A percentile compares a stretch with the other conserved stretches of the same genome.
These are phyloP conservation scores for Malus fusca DNA, from an alignment of 306 rosid genomes.

Conservation along the genomic window DNA sequence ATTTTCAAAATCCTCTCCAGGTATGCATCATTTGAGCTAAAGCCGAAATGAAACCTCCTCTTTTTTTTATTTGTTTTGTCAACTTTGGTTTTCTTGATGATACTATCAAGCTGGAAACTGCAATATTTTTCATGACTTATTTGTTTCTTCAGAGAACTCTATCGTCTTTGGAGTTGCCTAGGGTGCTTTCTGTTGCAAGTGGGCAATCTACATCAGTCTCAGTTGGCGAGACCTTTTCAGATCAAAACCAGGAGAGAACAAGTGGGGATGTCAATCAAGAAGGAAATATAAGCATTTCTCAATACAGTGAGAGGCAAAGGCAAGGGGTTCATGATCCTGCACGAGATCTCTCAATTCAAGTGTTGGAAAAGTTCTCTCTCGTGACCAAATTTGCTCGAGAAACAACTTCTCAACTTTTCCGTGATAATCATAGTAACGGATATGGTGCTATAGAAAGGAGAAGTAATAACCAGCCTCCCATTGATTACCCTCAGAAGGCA, in stretches of 20 bases:
- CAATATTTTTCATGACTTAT: conserved; percentile 26
- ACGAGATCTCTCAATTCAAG: conserved; percentile 90
- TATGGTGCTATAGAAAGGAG: conserved; percentile 47
- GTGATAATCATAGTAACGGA: conserved; percentile 72
- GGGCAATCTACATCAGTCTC: conserved; percentile 41
- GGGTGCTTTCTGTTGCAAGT: conserved; percentile 60
- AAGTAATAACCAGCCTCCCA: conserved; percentile 31
- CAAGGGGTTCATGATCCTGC: conserved; percentile 71
- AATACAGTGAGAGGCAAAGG: conserved; percentile 53
- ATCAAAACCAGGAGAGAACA: conserved; percentile 40
- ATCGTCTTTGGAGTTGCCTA: conserved; percentile 91
- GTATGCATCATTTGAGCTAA: conserved; percentile 25
- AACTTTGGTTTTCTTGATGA: not conserved
- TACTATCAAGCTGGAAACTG: not conserved
- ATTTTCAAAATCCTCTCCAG: conserved; percentile 92
- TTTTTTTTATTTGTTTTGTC: not conserved
- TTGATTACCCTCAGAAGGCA: conserved; percentile 37
- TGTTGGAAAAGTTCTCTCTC: conserved; percentile 90
- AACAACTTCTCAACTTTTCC: conserved; percentile 90
- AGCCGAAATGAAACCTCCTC: not conserved
- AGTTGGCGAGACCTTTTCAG: conserved; percentile 41
- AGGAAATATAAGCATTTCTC: conserved; percentile 36
- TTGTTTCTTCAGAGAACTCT: conserved; percentile 64
- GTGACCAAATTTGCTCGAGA: conserved; percentile 98
- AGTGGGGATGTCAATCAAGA: conserved; percentile 30